Evolutionary conservation across 192 early-diverging fungal genomes (phyloP).

Genomic region (Umbelopsis sp.): DNA sequence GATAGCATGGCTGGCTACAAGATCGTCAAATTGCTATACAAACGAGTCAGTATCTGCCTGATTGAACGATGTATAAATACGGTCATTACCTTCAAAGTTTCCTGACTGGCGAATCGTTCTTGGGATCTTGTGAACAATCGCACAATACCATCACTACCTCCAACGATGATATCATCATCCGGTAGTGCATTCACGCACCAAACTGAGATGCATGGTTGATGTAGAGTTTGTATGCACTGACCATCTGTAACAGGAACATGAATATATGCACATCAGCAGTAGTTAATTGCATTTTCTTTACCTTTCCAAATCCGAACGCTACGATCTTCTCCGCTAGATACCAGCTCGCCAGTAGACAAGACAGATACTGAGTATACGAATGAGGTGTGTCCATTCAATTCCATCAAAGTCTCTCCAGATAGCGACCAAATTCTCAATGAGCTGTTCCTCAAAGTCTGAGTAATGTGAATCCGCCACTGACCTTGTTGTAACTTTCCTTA

Average conservation of each 20-base stretch:
- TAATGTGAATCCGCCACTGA: not conserved
- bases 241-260: slow-evolving; percentile 47
- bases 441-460: slow-evolving; percentile 37
- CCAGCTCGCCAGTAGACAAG: slow-evolving; percentile 76
- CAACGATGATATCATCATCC: slow-evolving; percentile 86
- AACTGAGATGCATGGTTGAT: slow-evolving; percentile 87
- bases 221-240: slow-evolving; percentile 76
- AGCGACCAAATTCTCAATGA: slow-evolving; percentile 83
- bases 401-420: slow-evolving; percentile 69
- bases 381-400: slow-evolving; percentile 85
- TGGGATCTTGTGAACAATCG: slow-evolving; percentile 76
- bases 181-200: slow-evolving; percentile 82
- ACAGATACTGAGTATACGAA: slow-evolving; percentile 86
- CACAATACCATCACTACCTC: slow-evolving; percentile 79
- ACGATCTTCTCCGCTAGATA: slow-evolving; percentile 94
- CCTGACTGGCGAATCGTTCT: slow-evolving; percentile 62
- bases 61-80: not conserved
- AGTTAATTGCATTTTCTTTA: slow-evolving; percentile 46
- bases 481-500: slow-evolving; percentile 29
- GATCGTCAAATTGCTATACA: slow-evolving; percentile 51
- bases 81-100: slow-evolving; percentile 41
- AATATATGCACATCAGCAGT: not conserved
- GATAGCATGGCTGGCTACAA: slow-evolving; percentile 60
- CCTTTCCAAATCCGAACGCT: slow-evolving; percentile 85
- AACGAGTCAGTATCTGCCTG: slow-evolving; percentile 6